A percentile compares a stretch with the other conserved stretches of the same genome.
Conservation (phyloP, 164 flowering plant species). For the Annona squamosa region DNA sequence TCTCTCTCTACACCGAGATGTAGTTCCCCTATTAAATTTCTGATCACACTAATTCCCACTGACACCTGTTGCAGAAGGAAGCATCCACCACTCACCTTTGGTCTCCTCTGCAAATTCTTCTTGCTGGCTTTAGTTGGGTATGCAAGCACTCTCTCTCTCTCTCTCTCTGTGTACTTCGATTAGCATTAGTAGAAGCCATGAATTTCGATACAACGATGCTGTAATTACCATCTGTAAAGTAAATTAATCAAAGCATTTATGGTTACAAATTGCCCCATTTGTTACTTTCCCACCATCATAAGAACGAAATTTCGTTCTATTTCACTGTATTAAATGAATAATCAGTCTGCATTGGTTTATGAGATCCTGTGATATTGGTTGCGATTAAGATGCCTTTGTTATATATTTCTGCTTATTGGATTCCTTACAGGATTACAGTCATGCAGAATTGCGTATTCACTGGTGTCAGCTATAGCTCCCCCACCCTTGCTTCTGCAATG, state of each 20-base stretch:
- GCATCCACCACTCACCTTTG: constrained; percentile 24
- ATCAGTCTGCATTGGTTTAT: too few species aligned
- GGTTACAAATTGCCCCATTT: too few species aligned
- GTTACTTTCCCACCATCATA: neutral
- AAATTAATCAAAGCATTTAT: too few species aligned
- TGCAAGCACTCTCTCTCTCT: neutral
- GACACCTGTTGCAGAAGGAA: constrained; percentile 16
- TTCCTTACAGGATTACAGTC: constrained; percentile 17
- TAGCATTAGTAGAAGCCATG: neutral
- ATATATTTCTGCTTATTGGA: neutral
- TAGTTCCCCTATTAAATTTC: neutral
- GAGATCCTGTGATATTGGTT: neutral
- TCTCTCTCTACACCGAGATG: neutral
- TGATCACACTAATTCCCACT: neutral
- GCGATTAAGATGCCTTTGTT: neutral
- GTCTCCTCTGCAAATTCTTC: constrained; percentile 23
- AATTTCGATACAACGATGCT: too few species aligned
- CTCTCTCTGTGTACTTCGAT: neutral
- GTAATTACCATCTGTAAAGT: too few species aligned
- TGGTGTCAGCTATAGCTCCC: constrained; percentile 43
- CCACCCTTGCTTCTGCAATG: constrained; percentile 42
- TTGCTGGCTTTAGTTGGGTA: constrained; percentile 35
- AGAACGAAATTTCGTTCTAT: too few species aligned
- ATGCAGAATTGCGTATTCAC: constrained; percentile 6
- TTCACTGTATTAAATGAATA: too few species aligned